These are phyloP conservation scores for Stephanodiscus minutulus DNA, from an alignment of 108 stramenopile species.

Conservation along the genomic window DNA sequence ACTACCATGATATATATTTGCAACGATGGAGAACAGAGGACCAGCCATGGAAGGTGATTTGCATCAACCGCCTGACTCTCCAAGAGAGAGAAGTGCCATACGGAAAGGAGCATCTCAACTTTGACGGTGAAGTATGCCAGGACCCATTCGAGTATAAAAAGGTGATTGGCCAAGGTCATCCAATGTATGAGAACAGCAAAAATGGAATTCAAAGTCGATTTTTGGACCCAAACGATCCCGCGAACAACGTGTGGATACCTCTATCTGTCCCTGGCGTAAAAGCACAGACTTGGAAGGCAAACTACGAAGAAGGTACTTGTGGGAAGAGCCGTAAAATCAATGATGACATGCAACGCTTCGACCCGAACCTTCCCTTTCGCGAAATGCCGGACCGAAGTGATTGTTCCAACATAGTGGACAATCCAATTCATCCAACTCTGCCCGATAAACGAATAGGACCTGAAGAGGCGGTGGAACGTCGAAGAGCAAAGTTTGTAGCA, in stretches of 20 bases:
- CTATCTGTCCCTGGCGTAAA: slow-evolving; percentile 73
- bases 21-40: slow-evolving; percentile 85
- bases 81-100: slow-evolving; percentile 55
- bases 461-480: slow-evolving; percentile 49
- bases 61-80: slow-evolving; percentile 62
- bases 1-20: slow-evolving; percentile 88
- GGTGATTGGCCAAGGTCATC: slow-evolving; percentile 67
- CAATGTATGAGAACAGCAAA: slow-evolving; percentile 39
- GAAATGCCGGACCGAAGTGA: slow-evolving; percentile 35
- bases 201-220: slow-evolving; percentile 71
- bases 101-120: slow-evolving; percentile 56
- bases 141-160: slow-evolving; percentile 76
- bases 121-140: slow-evolving; percentile 64
- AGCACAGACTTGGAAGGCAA: slow-evolving; percentile 78
- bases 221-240: slow-evolving; percentile 63
- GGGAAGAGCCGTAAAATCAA: slow-evolving; percentile 58
- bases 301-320: slow-evolving; percentile 82
- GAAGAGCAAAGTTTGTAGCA: slow-evolving; percentile 80
- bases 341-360: slow-evolving; percentile 59
- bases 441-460: slow-evolving; percentile 82
- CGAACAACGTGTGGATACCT: slow-evolving; percentile 77
- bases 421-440: slow-evolving; percentile 72
- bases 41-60: slow-evolving; percentile 73
- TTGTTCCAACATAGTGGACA: slow-evolving; percentile 87
- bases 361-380: slow-evolving; percentile 45